Evolutionary conservation across 2,329 filamentous ascomycete genomes (phyloP).

Genomic region (Colletotrichum karsti): DNA sequence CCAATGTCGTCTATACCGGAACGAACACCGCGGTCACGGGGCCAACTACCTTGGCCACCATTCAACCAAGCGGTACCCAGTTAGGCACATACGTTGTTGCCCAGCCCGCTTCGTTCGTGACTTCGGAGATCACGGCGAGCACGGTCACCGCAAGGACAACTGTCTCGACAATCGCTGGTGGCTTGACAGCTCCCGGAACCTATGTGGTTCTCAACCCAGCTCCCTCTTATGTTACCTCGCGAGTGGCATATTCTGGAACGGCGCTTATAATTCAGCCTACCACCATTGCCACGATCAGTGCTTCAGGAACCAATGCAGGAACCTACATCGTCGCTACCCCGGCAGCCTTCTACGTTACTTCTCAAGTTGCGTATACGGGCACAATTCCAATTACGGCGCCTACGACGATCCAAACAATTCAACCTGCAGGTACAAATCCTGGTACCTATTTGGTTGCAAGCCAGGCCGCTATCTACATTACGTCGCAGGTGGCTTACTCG

Average conservation of each 20-base stretch:
- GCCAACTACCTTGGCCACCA: conserved; percentile 8
- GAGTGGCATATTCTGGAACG: background rate
- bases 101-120: background rate
- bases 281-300: conserved; percentile 1
- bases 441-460: conserved; percentile 17
- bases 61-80: conserved; percentile 13
- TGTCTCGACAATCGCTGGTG: background rate
- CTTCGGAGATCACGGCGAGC: background rate
- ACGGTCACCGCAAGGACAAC: background rate
- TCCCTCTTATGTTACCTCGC: conserved; percentile 12
- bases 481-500: background rate
- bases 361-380: background rate
- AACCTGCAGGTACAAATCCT: conserved; percentile 8
- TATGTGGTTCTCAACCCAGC: conserved; percentile 5
- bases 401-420: conserved; percentile 1
- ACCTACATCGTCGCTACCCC: conserved; percentile 16
- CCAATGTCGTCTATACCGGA: conserved; percentile 13
- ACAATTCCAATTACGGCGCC: background rate
- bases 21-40: conserved; percentile 6
- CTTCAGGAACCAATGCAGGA: conserved; percentile 17
- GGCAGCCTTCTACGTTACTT: background rate
- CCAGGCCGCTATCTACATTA: conserved; percentile 1
- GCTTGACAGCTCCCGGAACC: conserved; percentile 10
- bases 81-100: conserved; percentile 9
- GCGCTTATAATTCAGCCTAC: background rate